phyloP scores from a whole-genome alignment of 2,329 filamentous ascomycete genomes.

The Myriosclerotinia duriaeana region DNA sequence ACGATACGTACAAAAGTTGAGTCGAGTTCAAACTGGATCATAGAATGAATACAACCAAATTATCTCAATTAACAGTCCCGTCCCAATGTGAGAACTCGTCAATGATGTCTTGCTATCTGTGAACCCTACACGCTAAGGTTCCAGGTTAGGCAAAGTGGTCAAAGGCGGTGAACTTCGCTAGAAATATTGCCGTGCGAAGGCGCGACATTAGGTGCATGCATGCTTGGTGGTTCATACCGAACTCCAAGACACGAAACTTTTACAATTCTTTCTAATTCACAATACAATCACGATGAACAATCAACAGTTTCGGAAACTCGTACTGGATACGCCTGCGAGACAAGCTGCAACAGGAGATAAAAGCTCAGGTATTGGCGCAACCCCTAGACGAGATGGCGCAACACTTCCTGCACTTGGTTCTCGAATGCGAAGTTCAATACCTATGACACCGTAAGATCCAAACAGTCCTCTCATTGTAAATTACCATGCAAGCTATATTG shows the following conservation, averaged over 20 bases:
- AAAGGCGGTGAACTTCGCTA: too few relatives aligned
- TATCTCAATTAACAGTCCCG: too few relatives aligned
- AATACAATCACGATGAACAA: slow-evolving; percentile 74
- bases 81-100: too few relatives aligned
- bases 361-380: slow-evolving; percentile 31
- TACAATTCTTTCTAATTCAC: not conserved
- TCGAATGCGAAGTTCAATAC: slow-evolving; percentile 75
- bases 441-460: slow-evolving; percentile 81
- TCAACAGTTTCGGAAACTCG: slow-evolving; percentile 82
- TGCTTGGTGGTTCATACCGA: too few relatives aligned
- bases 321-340: slow-evolving; percentile 55
- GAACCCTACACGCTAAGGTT: too few relatives aligned
- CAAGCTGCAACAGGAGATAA: slow-evolving; percentile 35
- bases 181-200: not conserved
- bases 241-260: not conserved
- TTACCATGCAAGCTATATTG: not conserved
- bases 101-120: too few relatives aligned
- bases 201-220: not conserved
- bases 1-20: not conserved
- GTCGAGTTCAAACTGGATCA: not conserved
- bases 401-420: slow-evolving; percentile 66
- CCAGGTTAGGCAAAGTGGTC: too few relatives aligned
- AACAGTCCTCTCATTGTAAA: not conserved
- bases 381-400: slow-evolving; percentile 48
- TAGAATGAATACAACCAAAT: not conserved